phyloP scores from a whole-genome alignment of 2,329 filamentous ascomycete genomes.

The Colletotrichum tropicale region DNA sequence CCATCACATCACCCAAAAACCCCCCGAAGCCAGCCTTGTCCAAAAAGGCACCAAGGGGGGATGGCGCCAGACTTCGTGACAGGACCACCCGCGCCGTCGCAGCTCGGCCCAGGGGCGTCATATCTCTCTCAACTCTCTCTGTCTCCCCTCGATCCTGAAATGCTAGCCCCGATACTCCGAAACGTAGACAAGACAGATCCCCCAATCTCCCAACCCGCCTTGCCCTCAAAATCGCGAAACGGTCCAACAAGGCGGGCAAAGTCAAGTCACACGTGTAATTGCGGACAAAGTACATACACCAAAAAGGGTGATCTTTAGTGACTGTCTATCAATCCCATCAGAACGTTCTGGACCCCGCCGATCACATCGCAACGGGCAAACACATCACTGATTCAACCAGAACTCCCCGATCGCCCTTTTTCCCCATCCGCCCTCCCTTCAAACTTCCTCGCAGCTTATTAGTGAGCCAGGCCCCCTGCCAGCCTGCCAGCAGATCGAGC shows the following conservation, averaged over 20 bases:
- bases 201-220: background rate
- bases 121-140: background rate
- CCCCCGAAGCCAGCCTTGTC: background rate
- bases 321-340: background rate
- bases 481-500: background rate
- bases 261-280: background rate
- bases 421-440: background rate
- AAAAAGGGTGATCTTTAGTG: background rate
- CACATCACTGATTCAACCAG: background rate
- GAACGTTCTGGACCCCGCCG: background rate
- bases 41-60: background rate
- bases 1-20: background rate
- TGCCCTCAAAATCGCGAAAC: background rate
- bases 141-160: background rate
- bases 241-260: background rate
- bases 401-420: background rate
- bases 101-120: background rate
- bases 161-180: constrained; percentile 5
- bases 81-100: background rate
- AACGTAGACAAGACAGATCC: background rate
- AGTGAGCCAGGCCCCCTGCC: background rate
- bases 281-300: background rate
- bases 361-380: background rate
- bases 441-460: background rate
- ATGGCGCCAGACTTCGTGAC: constrained; percentile 4